These are phyloP conservation scores for Claviceps capensis DNA, from an alignment of 2,329 filamentous ascomycete genomes.

Conservation along the genomic window DNA sequence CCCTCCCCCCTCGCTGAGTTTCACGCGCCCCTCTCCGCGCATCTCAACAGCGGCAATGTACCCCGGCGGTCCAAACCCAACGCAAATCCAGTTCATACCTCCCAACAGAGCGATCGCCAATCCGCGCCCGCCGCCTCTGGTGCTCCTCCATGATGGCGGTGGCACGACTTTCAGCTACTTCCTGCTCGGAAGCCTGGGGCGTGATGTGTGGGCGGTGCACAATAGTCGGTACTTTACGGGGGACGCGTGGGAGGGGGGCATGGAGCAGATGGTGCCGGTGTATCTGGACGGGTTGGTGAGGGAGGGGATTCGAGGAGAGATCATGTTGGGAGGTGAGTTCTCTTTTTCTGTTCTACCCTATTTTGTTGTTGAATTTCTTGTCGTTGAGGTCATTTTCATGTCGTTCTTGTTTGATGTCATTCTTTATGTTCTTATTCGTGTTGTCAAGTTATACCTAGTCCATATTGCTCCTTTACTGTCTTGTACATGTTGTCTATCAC, in stretches of 20 bases:
- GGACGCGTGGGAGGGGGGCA: conserved; percentile 13
- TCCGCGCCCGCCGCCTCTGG: conserved; percentile 10
- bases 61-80: conserved; percentile 13
- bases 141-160: conserved; percentile 18
- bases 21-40: too few relatives aligned
- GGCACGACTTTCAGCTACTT: conserved; percentile 19
- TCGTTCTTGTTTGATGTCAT: too few relatives aligned
- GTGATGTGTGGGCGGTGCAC: conserved; percentile 19
- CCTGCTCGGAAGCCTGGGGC: conserved; percentile 13
- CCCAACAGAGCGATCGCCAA: conserved; percentile 8
- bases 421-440: too few relatives aligned
- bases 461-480: too few relatives aligned
- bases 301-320: conserved; percentile 13
- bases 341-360: neutral
- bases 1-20: too few relatives aligned
- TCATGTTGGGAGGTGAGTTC: conserved; percentile 14
- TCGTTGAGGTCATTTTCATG: too few relatives aligned
- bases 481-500: too few relatives aligned
- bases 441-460: too few relatives aligned
- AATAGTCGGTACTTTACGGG: conserved; percentile 15
- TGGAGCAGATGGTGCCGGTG: conserved; percentile 16
- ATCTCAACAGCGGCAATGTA: conserved; percentile 7
- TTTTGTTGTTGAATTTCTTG: too few relatives aligned
- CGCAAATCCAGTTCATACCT: conserved; percentile 10
- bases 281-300: conserved; percentile 13